A percentile compares a stretch with the other conserved stretches of the same genome.
Conservation (phyloP, 441 rosid genomes). For the Metrosideros polymorpha region DNA sequence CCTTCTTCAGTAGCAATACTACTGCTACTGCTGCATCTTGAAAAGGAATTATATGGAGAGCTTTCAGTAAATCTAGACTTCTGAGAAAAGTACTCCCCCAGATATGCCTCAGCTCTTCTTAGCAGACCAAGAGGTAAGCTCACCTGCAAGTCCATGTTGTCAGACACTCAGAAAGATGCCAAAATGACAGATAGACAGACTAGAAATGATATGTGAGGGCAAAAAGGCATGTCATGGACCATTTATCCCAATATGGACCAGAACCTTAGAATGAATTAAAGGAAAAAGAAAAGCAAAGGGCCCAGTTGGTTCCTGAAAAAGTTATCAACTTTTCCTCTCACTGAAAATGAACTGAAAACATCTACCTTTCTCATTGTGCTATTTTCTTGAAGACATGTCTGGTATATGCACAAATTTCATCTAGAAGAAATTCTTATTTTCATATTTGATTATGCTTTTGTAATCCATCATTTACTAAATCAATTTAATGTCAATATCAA, state of each 20-base stretch:
- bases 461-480: not conserved
- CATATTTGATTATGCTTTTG: not conserved
- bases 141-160: constrained; percentile 32
- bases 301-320: not conserved
- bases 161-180: not conserved
- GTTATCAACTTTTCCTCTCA: not conserved
- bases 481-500: not conserved
- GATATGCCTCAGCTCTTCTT: constrained; percentile 48
- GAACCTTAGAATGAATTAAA: not conserved
- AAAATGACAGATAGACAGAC: not conserved
- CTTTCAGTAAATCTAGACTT: constrained; percentile 30
- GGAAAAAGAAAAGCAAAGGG: not conserved
- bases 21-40: constrained; percentile 52
- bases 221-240: not conserved
- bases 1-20: constrained; percentile 62
- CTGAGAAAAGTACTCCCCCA: constrained; percentile 48
- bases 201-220: not conserved
- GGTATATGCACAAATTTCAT: not conserved
- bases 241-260: not conserved
- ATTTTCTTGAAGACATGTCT: not conserved
- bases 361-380: not conserved
- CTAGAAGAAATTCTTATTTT: not conserved
- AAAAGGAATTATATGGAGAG: constrained; percentile 30
- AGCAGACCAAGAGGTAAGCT: constrained; percentile 45
- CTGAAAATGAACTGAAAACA: not conserved